Evolutionary conservation across 2,329 filamentous ascomycete species (phyloP).

Genomic region (Aschersonia sp.): DNA sequence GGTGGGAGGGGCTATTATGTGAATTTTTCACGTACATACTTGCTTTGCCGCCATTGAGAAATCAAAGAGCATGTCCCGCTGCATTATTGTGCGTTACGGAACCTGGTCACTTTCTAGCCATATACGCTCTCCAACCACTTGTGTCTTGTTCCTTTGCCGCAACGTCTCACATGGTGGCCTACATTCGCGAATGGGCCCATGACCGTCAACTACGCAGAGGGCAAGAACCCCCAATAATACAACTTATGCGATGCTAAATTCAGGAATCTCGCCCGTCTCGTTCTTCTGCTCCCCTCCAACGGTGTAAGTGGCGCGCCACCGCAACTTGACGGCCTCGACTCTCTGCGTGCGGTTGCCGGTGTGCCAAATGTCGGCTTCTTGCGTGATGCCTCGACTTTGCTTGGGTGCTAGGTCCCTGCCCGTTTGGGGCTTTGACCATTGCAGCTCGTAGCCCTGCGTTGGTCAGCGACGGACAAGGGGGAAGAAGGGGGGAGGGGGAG

Average conservation of each 20-base stretch:
- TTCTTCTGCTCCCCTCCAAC: slow-evolving; percentile 51
- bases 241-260: slow-evolving; percentile 55
- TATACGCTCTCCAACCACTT: too few species aligned
- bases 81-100: too few species aligned
- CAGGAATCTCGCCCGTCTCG: slow-evolving; percentile 74
- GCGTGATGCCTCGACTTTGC: slow-evolving; percentile 60
- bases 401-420: slow-evolving; percentile 64
- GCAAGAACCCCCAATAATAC: too few species aligned
- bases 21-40: too few species aligned
- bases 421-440: slow-evolving; percentile 66
- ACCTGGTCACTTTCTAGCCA: too few species aligned
- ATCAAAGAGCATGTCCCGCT: too few species aligned
- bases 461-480: neutral
- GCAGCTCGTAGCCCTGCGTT: slow-evolving; percentile 59
- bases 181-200: too few species aligned
- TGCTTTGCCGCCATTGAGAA: too few species aligned
- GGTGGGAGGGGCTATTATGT: too few species aligned
- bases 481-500: neutral
- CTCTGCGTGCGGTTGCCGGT: slow-evolving; percentile 53
- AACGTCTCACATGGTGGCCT: too few species aligned
- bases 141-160: too few species aligned
- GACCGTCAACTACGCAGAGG: too few species aligned
- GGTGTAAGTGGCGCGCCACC: slow-evolving; percentile 77
- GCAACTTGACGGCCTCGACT: slow-evolving; percentile 71
- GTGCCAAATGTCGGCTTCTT: slow-evolving; percentile 62